Evolutionary conservation across 2,329 filamentous ascomycete genomes (phyloP).

Genomic region (Penicillium sclerotiorum): DNA sequence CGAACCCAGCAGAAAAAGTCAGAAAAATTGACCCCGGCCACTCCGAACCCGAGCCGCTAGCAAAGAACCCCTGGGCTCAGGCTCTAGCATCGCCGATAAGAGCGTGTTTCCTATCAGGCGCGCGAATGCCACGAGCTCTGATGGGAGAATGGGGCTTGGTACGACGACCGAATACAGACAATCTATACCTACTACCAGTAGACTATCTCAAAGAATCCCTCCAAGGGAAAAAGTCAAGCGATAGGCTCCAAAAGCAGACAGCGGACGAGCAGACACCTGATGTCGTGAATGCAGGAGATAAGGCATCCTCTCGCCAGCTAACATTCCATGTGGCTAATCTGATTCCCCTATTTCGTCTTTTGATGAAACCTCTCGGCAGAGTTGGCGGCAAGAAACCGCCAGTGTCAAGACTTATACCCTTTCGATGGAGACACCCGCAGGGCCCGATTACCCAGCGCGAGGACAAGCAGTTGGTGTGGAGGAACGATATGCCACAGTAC

Average conservation of each 20-base stretch:
- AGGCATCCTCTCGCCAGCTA: constrained; percentile 15
- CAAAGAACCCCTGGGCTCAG: constrained; percentile 44
- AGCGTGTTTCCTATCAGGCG: constrained; percentile 35
- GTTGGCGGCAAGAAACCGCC: constrained; percentile 16
- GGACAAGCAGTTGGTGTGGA: constrained; percentile 45
- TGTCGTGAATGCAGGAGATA: background rate
- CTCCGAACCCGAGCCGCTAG: constrained; percentile 32
- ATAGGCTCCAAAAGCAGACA: background rate
- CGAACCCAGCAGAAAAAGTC: constrained; percentile 14
- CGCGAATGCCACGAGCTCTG: constrained; percentile 37
- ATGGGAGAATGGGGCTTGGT: constrained; percentile 42
- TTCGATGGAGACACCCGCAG: constrained; percentile 37
- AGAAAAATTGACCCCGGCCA: constrained; percentile 29
- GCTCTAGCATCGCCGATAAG: constrained; percentile 42
- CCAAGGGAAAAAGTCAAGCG: background rate
- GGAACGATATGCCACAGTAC: constrained; percentile 51
- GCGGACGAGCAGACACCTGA: background rate
- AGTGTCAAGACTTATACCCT: constrained; percentile 33
- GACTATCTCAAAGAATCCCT: constrained; percentile 36
- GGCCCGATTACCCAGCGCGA: constrained; percentile 30
- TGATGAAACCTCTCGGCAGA: constrained; percentile 18
- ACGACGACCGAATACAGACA: constrained; percentile 27
- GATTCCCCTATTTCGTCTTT: constrained; percentile 25
- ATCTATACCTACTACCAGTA: constrained; percentile 39
- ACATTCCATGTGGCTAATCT: constrained; percentile 32